A percentile compares a stretch with the other conserved stretches of the same genome.
phyloP scores from a whole-genome alignment of 345 rosid species.

The Brassica incana region DNA sequence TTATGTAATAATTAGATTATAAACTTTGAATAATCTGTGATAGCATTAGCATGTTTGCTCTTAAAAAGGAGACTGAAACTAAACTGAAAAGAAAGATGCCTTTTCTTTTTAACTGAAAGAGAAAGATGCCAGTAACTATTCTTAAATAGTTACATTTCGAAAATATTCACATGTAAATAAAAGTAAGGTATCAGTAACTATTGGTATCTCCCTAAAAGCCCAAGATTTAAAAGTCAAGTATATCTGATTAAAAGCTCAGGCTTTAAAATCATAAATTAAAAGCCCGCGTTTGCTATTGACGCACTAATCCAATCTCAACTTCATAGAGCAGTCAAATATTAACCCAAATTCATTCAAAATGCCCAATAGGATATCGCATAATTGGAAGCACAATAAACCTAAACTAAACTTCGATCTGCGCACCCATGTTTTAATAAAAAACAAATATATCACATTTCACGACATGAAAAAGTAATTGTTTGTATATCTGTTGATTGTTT shows the following conservation, averaged over 20 bases:
- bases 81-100: neutral
- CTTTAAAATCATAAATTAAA: neutral
- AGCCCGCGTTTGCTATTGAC: neutral
- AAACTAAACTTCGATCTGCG: too few species aligned
- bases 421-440: too few species aligned
- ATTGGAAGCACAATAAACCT: too few species aligned
- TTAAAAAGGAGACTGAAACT: neutral
- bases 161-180: neutral
- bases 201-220: neutral
- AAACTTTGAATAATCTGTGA: neutral
- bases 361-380: too few species aligned
- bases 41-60: neutral
- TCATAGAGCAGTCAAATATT: neutral
- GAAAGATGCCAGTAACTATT: neutral
- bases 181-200: neutral
- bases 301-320: neutral
- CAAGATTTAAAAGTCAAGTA: neutral
- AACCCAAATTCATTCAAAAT: too few species aligned
- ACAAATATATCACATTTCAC: too few species aligned
- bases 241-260: neutral
- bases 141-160: neutral
- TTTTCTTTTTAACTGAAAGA: neutral
- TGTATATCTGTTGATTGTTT: too few species aligned
- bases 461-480: too few species aligned
- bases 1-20: neutral